A percentile compares a stretch with the other conserved stretches of the same genome.
Evolutionary conservation across 257 asterid species (phyloP).

Genomic region (Knoxia roxburghii): DNA sequence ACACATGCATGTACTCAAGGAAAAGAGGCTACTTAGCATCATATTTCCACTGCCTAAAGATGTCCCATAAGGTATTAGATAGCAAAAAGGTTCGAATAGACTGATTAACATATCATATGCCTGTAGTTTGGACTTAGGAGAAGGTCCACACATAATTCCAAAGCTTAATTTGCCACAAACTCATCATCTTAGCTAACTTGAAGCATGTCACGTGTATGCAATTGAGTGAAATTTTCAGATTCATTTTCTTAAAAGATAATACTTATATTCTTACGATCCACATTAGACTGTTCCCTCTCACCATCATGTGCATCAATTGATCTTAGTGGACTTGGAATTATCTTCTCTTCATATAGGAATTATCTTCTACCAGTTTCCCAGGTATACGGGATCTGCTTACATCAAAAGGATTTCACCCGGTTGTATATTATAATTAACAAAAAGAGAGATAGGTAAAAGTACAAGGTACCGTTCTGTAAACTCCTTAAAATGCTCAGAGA

Average conservation of each 20-base stretch:
- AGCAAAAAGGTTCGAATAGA: neutral
- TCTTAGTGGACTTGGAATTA: neutral
- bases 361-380: neutral
- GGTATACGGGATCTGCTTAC: neutral
- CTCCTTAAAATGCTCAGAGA: slow-evolving; percentile 67
- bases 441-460: neutral
- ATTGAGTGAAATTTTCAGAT: neutral
- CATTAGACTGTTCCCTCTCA: neutral
- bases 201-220: neutral
- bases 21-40: neutral
- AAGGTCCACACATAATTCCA: neutral
- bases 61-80: neutral
- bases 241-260: neutral
- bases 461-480: slow-evolving; percentile 59
- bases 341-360: neutral
- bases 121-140: too few species aligned
- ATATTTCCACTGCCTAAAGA: neutral
- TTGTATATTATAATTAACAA: neutral
- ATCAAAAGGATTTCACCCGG: neutral
- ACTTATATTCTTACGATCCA: neutral
- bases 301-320: too few species aligned
- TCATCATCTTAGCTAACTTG: neutral
- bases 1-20: neutral
- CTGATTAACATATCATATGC: neutral
- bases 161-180: neutral